Conservation (phyloP, 495 filamentous ascomycete genomes). For the Podospora pseudocomata region DNA sequence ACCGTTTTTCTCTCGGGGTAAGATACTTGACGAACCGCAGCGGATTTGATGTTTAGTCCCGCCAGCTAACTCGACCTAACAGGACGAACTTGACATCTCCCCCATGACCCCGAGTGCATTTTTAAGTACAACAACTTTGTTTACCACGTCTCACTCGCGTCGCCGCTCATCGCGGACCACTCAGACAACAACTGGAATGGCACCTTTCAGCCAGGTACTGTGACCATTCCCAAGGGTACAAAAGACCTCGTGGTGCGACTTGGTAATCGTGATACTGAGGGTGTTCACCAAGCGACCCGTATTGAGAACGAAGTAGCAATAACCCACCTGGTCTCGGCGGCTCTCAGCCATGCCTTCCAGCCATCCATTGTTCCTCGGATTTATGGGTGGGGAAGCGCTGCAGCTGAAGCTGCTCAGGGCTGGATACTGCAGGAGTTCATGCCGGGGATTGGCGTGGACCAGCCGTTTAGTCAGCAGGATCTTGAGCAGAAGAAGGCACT, state of each 20-base stretch:
- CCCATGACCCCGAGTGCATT: constrained; percentile 33
- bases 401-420: too few species aligned
- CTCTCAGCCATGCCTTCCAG: constrained; percentile 3
- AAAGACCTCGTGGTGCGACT: constrained; percentile 12
- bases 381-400: too few species aligned
- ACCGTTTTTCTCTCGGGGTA: constrained; percentile 16
- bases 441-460: too few species aligned
- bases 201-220: constrained; percentile 2
- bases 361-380: constrained; percentile 10
- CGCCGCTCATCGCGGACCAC: background rate
- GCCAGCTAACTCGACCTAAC: constrained; percentile 1
- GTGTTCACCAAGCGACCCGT: constrained; percentile 6
- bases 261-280: constrained; percentile 3
- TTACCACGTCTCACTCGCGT: constrained; percentile 27
- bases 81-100: constrained; percentile 17
- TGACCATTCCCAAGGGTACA: constrained; percentile 6
- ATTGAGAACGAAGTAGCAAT: constrained; percentile 15
- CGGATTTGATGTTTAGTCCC: background rate
- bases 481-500: too few species aligned
- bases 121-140: constrained; percentile 42
- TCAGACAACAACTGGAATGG: background rate
- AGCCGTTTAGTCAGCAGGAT: too few species aligned
- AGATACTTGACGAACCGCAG: background rate
- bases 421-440: too few species aligned
- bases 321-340: constrained; percentile 2